Percentiles rank a stretch among this genome's conserved stretches.
Evolutionary conservation across 106 monocot genomes (phyloP).

Genomic region (Acanthochlamys bracteata): DNA sequence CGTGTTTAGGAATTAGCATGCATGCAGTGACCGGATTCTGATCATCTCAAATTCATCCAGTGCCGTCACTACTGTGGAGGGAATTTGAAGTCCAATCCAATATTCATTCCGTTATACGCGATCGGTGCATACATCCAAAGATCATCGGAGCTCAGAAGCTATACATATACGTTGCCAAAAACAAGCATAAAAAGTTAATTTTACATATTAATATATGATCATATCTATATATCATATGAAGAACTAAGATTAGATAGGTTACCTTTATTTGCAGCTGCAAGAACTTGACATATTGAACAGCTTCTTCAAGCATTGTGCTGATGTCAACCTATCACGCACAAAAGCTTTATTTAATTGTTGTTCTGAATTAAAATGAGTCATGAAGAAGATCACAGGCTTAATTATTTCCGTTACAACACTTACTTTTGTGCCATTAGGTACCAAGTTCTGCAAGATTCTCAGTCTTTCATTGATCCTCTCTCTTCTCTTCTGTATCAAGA

Average conservation of each 20-base stretch:
- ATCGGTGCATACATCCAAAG: conserved; percentile 88
- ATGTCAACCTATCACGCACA: conserved; percentile 53
- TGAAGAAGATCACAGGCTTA: not conserved
- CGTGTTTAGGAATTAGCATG: too few species aligned
- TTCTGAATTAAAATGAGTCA: too few species aligned
- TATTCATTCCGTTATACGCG: conserved; percentile 62
- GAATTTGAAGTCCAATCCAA: conserved; percentile 48
- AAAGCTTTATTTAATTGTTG: too few species aligned
- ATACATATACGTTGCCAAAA: conserved; percentile 1
- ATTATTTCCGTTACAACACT: too few species aligned
- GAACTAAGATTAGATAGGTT: not conserved
- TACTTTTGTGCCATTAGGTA: conserved; percentile 88
- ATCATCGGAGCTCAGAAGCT: conserved; percentile 82
- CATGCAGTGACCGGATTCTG: too few species aligned
- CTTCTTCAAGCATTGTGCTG: conserved; percentile 94
- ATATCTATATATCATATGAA: not conserved
- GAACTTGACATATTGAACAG: conserved; percentile 85
- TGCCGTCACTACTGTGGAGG: conserved; percentile 11
- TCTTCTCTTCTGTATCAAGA: conserved; percentile 55
- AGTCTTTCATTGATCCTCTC: conserved; percentile 86
- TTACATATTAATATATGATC: not conserved
- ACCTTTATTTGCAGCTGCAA: conserved; percentile 87
- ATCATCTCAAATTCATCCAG: too few species aligned
- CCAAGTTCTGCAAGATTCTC: conserved; percentile 55
- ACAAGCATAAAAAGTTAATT: not conserved